Conservation (phyloP, 768 basidiomycete genomes). For the Russula compacta region DNA sequence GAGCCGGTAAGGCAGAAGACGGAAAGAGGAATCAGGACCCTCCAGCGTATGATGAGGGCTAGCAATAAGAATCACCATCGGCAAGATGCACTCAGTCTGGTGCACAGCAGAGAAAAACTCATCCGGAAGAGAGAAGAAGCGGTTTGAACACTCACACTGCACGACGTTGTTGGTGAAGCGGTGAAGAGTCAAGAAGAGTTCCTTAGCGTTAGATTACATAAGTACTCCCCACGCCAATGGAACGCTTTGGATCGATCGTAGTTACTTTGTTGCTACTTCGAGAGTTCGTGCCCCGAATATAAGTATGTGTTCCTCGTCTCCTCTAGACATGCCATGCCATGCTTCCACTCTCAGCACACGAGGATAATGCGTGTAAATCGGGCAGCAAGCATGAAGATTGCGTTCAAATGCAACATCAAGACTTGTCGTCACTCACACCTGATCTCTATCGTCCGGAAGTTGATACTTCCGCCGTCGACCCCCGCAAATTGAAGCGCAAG, state of each 20-base stretch:
- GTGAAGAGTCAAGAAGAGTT: too few species aligned
- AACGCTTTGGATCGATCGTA: too few species aligned
- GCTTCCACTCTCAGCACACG: neutral
- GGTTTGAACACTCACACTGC: neutral
- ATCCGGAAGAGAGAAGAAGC: conserved; percentile 1
- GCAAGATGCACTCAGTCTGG: conserved; percentile 17
- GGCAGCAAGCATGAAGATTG: neutral
- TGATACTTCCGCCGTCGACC: neutral
- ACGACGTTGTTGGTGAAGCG: too few species aligned
- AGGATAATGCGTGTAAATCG: neutral
- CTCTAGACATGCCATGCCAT: neutral
- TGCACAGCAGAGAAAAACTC: conserved; percentile 19
- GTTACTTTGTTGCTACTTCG: too few species aligned
- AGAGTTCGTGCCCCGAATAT: neutral
- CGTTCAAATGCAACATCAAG: neutral
- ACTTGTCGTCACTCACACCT: neutral
- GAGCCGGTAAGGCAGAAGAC: neutral
- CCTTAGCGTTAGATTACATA: neutral
- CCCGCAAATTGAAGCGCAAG: neutral
- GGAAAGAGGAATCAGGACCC: conserved; percentile 13
- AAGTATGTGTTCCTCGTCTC: neutral
- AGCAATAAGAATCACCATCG: conserved; percentile 16
- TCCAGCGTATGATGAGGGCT: conserved; percentile 18
- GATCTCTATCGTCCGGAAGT: neutral
- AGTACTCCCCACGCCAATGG: neutral